These are phyloP conservation scores for Annulohypoxylon maeteangense DNA, from an alignment of 495 filamentous ascomycete species.

Conservation along the genomic window DNA sequence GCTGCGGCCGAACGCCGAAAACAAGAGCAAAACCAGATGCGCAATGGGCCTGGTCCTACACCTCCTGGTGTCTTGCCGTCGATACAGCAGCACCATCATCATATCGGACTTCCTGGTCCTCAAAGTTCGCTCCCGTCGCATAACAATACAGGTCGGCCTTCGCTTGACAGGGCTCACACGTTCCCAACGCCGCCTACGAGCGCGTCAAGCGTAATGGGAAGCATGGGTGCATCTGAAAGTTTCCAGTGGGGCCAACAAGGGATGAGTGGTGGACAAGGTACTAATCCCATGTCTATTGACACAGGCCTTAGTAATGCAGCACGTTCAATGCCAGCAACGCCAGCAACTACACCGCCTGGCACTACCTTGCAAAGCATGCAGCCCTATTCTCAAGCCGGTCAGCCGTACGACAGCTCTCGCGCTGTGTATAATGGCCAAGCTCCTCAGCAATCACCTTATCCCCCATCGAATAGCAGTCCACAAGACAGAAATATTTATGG, in stretches of 20 bases:
- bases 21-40: constrained; percentile 66
- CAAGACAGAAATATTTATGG: constrained; percentile 78
- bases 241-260: constrained; percentile 78
- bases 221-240: constrained; percentile 76
- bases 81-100: constrained; percentile 76
- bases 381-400: constrained; percentile 72
- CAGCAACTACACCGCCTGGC: constrained; percentile 91
- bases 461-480: constrained; percentile 68
- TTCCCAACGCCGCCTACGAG: constrained; percentile 96
- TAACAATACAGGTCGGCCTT: constrained; percentile 72
- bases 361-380: constrained; percentile 80
- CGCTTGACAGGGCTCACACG: constrained; percentile 82
- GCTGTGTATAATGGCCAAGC: constrained; percentile 84
- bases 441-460: constrained; percentile 74
- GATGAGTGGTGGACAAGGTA: constrained; percentile 72
- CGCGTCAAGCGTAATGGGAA: constrained; percentile 84
- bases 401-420: constrained; percentile 80
- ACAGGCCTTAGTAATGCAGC: constrained; percentile 76
- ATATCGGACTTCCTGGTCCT: constrained; percentile 77
- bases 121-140: constrained; percentile 82
- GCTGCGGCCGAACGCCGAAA: constrained; percentile 83
- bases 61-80: constrained; percentile 65
- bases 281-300: constrained; percentile 86
- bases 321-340: constrained; percentile 92
- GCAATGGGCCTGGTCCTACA: constrained; percentile 54